phyloP scores from a whole-genome alignment of 805 yeast species.

The Myxozyma geophila region DNA sequence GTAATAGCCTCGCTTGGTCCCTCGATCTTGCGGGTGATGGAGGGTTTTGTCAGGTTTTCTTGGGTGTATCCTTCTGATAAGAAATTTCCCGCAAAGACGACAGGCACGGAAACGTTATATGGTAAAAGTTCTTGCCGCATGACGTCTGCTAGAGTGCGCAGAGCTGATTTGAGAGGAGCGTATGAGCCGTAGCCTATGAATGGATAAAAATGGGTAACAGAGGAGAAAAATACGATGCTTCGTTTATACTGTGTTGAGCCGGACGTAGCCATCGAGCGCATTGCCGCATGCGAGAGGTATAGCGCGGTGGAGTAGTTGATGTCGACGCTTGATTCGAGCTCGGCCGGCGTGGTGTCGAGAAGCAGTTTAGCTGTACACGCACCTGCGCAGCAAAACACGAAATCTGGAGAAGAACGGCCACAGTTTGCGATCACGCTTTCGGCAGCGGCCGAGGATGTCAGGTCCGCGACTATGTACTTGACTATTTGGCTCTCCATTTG shows the following conservation, averaged over 20 bases:
- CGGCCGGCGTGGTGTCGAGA: slow-evolving; percentile 62
- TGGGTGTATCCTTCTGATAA: slow-evolving; percentile 81
- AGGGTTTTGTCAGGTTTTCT: slow-evolving; percentile 85
- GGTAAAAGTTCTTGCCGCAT: slow-evolving; percentile 80
- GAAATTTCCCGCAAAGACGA: slow-evolving; percentile 88
- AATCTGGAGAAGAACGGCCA: slow-evolving; percentile 59
- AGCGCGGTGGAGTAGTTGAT: slow-evolving; percentile 76
- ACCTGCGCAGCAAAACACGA: slow-evolving; percentile 76
- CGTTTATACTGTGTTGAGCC: slow-evolving; percentile 45
- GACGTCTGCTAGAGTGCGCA: slow-evolving; percentile 72
- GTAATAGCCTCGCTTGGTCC: slow-evolving; percentile 78
- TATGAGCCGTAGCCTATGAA: slow-evolving; percentile 91
- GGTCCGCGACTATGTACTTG: slow-evolving; percentile 64
- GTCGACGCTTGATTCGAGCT: slow-evolving; percentile 63
- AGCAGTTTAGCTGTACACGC: slow-evolving; percentile 68
- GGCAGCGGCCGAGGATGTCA: slow-evolving; percentile 59
- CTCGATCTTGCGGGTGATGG: slow-evolving; percentile 78
- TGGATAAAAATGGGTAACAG: slow-evolving; percentile 81
- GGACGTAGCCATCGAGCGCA: slow-evolving; percentile 43
- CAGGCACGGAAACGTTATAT: slow-evolving; percentile 68
- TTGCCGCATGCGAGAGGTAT: slow-evolving; percentile 68
- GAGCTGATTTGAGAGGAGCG: slow-evolving; percentile 85
- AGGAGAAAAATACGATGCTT: slow-evolving; percentile 68
- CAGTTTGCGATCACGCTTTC: slow-evolving; percentile 51
- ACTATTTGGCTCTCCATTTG: slow-evolving; percentile 45